Conservation (phyloP, 345 rosid genomes). For the Hirschfeldia incana region DNA sequence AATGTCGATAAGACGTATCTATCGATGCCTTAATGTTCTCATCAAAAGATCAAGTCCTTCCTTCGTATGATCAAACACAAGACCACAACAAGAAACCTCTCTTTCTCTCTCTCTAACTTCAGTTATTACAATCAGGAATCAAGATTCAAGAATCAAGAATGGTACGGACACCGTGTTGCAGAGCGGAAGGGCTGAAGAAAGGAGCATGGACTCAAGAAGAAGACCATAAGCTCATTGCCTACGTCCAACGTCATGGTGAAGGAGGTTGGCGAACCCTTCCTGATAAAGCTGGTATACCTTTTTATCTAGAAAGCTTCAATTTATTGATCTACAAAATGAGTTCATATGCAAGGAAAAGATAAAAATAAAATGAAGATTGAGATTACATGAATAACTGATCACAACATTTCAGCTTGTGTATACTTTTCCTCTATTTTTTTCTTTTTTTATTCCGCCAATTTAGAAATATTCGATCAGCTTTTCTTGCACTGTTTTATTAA, state of each 20-base stretch:
- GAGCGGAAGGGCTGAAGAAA: conserved; percentile 44
- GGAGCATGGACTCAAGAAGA: conserved; percentile 53
- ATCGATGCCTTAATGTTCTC: conserved; percentile 30
- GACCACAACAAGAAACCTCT: background rate
- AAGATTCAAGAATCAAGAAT: conserved; percentile 45
- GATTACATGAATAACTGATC: background rate
- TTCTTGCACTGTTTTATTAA: conserved; percentile 5
- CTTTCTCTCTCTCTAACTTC: background rate
- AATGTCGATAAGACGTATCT: conserved; percentile 31
- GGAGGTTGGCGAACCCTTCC: conserved; percentile 55
- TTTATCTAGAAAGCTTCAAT: background rate
- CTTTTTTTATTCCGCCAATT: background rate
- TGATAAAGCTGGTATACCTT: conserved; percentile 45
- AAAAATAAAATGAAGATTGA: background rate
- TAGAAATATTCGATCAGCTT: conserved; percentile 1
- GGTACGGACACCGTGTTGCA: conserved; percentile 45
- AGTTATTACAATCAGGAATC: conserved; percentile 9
- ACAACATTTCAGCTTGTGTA: background rate
- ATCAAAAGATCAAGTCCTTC: conserved; percentile 30
- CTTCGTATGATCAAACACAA: conserved; percentile 1
- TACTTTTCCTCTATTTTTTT: background rate
- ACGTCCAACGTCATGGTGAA: conserved; percentile 41
- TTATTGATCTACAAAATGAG: background rate
- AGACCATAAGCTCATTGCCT: conserved; percentile 43
- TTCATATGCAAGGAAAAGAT: background rate